Percentiles rank a stretch among this genome's conserved stretches.
These are phyloP conservation scores for Funneliformis mosseae DNA, from an alignment of 192 early-diverging fungal genomes.

Conservation along the genomic window DNA sequence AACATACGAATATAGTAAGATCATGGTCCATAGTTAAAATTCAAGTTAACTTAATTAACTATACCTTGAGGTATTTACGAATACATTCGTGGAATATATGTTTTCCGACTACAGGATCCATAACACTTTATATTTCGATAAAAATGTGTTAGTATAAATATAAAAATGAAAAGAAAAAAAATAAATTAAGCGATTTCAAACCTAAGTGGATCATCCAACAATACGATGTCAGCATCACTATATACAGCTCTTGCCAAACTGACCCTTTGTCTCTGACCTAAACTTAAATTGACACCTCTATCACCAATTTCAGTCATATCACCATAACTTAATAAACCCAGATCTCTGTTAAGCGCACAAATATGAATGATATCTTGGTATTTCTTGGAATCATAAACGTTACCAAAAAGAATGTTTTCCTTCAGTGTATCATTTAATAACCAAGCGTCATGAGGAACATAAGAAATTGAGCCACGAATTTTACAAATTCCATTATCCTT, in stretches of 20 bases:
- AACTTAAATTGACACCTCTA: constrained; percentile 70
- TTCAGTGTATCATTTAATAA: constrained; percentile 71
- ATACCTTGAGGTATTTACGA: constrained; percentile 45
- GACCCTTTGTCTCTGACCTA: constrained; percentile 72
- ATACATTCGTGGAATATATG: constrained; percentile 57
- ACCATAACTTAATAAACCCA: constrained; percentile 60
- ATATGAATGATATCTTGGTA: constrained; percentile 66
- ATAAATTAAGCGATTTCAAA: not conserved
- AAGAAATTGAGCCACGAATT: constrained; percentile 60
- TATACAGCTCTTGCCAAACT: constrained; percentile 68
- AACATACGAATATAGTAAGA: not conserved
- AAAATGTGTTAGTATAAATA: not conserved
- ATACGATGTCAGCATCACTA: constrained; percentile 63
- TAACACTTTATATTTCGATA: constrained; percentile 25
- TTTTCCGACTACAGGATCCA: constrained; percentile 52
- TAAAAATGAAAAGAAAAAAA: constrained; percentile 33
- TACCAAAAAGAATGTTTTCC: constrained; percentile 82
- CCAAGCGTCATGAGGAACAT: constrained; percentile 73
- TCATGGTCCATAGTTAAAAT: too few relatives aligned
- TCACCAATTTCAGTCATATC: constrained; percentile 75
- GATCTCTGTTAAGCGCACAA: constrained; percentile 65
- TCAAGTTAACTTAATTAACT: too few relatives aligned
- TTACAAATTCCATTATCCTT: constrained; percentile 48
- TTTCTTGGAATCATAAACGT: constrained; percentile 51
- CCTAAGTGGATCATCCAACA: constrained; percentile 72